These are phyloP conservation scores for Xylariaceae sp. DNA, from an alignment of 2,329 filamentous ascomycete genomes.

Conservation along the genomic window DNA sequence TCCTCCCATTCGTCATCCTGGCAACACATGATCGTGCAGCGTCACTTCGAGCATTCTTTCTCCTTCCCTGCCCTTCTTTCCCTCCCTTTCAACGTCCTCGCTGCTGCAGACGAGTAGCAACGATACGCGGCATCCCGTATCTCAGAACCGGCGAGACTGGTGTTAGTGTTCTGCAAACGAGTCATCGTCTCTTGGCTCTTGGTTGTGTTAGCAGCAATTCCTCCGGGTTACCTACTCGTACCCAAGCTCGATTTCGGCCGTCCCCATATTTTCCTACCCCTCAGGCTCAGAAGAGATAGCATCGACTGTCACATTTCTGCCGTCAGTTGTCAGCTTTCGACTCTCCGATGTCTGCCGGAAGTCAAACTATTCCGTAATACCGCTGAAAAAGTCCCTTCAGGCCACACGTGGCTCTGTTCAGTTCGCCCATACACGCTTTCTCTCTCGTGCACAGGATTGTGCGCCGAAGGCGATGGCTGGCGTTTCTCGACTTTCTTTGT, in stretches of 20 bases:
- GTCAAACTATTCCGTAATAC: background rate
- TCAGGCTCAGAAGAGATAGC: background rate
- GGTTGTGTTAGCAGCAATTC: background rate
- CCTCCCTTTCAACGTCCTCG: background rate
- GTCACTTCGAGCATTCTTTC: background rate
- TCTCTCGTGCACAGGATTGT: background rate
- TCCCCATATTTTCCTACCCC: background rate
- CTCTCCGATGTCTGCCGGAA: background rate
- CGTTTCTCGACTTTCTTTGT: background rate
- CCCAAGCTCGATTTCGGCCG: background rate
- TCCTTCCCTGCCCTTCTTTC: background rate
- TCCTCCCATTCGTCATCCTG: conserved; percentile 8
- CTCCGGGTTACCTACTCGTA: background rate
- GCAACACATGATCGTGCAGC: background rate
- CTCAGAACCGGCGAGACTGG: no score
- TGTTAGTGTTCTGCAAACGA: background rate
- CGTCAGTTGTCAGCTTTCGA: background rate
- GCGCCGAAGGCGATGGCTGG: background rate
- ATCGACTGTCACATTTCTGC: background rate
- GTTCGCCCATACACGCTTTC: conserved; percentile 3
- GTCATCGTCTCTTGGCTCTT: background rate
- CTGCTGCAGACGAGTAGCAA: background rate
- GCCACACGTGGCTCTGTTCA: conserved; percentile 2
- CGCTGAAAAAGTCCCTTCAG: background rate
- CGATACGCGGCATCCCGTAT: no score